Evolutionary conservation across 2,329 filamentous ascomycete genomes (phyloP).

Genomic region (Fonsecaea nubica): DNA sequence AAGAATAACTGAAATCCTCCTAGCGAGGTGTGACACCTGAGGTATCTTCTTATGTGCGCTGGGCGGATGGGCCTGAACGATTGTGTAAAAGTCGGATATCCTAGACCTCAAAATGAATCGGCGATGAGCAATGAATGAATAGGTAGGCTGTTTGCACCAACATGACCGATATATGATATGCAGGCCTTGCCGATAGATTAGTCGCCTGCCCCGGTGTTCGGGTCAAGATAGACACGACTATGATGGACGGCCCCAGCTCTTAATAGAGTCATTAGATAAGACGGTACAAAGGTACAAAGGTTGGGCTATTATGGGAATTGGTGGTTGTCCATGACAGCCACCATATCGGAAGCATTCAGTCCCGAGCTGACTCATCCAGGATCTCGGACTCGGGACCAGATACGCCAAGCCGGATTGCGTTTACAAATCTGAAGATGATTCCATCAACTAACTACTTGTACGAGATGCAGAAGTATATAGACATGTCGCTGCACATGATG

Average conservation of each 20-base stretch:
- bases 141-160: neutral
- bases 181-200: neutral
- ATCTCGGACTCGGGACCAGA: neutral
- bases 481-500: neutral
- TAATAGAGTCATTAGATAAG: neutral
- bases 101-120: neutral
- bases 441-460: neutral
- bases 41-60: neutral
- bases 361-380: neutral
- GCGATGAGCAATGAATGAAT: conserved; percentile 1
- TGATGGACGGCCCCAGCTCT: neutral
- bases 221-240: neutral
- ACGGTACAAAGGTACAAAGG: neutral
- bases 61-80: neutral
- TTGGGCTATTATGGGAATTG: neutral
- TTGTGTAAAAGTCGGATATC: neutral
- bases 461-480: neutral
- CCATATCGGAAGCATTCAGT: neutral
- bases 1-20: conserved; percentile 29
- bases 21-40: neutral
- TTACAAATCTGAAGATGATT: neutral
- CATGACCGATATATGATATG: neutral
- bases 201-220: neutral
- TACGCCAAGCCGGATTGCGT: neutral
- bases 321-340: no score